Evolutionary conservation across 2,329 filamentous ascomycete species (phyloP), one percentile per base, ranked within the genome.

Genomic region (Fusarium sp.): DNA sequence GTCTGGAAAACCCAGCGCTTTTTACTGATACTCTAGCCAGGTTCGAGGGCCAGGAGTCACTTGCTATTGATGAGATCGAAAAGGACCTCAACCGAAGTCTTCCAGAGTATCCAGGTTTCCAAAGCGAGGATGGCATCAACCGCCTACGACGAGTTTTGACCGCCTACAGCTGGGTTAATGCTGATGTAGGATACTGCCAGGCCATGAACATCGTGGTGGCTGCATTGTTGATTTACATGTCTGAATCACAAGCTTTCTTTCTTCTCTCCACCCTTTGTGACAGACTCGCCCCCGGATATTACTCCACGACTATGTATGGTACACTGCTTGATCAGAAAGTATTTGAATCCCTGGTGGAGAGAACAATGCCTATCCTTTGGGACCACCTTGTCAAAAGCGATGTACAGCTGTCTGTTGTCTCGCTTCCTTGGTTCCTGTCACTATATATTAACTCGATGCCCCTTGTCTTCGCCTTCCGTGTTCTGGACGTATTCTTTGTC

Each of bases 361-460:
- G 93, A 81, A 99, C 96, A 2, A 98, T 99, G 94, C 96, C 96
- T 2, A 91, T 99, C 60, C 86, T 99, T 17, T 99, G 96, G 94
- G 95, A 98, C 22, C 96, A 99, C 75, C 88, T 99, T n/a, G 92
- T 94, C 69, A 97, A 96, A 81, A 96, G 92, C 61, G 96, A 99
- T 75, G 94, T 99, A 22, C 96, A 99, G 78, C 87, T 99, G 20
- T 98, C 96, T 1, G 96, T 99, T 33, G 96, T 98, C 17, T 98
- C 95, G 11, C 85, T 99, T 43, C 96, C 96, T 4, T 99, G 96
- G 96, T 99, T 99, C 77, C 85, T 99, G 56, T 98, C 95, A 7
- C 85, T 99, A 19, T 99, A 98, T 80, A 96, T 99, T 84, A 99
- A 99, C 85, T 98, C 95, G 3, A 99, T 99, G 96, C 96, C 96